phyloP scores from a whole-genome alignment of 768 basidiomycete genomes.

The Phanerochaete carnosa region DNA sequence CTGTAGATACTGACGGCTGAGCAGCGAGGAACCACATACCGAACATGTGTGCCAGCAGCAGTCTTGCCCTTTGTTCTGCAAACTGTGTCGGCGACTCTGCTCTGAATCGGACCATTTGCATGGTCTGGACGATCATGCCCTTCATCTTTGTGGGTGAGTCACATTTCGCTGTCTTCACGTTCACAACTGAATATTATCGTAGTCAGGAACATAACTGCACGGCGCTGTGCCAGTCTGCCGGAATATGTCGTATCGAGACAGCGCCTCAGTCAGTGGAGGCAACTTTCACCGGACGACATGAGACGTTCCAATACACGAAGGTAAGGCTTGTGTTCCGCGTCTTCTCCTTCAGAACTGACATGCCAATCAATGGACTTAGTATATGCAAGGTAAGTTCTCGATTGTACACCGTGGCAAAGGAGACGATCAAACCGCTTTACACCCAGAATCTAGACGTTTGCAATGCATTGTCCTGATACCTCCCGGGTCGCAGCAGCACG shows the following conservation, averaged over 20 bases:
- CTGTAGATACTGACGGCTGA: neutral
- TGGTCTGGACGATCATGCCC: slow-evolving; percentile 33
- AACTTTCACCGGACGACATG: slow-evolving; percentile 56
- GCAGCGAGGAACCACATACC: slow-evolving; percentile 43
- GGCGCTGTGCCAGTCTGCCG: slow-evolving; percentile 38
- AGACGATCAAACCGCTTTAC: neutral
- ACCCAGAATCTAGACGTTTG: slow-evolving; percentile 46
- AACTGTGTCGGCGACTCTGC: slow-evolving; percentile 55
- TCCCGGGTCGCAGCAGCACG: slow-evolving; percentile 38
- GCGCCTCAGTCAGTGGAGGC: slow-evolving; percentile 58
- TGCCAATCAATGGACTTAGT: slow-evolving; percentile 29
- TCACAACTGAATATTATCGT: neutral
- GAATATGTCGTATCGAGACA: slow-evolving; percentile 59
- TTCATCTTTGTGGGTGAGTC: slow-evolving; percentile 58
- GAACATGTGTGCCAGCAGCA: slow-evolving; percentile 49
- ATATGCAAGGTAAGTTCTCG: slow-evolving; percentile 44
- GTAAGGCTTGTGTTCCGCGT: slow-evolving; percentile 23
- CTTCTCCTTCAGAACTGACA: neutral
- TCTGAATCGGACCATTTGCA: slow-evolving; percentile 48
- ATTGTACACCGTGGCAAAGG: neutral
- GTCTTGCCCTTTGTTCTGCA: slow-evolving; percentile 51
- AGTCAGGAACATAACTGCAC: slow-evolving; percentile 53
- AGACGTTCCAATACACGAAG: slow-evolving; percentile 65
- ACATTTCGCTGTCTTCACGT: neutral
- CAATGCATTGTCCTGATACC: slow-evolving; percentile 47